phyloP scores from a whole-genome alignment of 805 yeast species.

The Metschnikowia peoriensis region DNA sequence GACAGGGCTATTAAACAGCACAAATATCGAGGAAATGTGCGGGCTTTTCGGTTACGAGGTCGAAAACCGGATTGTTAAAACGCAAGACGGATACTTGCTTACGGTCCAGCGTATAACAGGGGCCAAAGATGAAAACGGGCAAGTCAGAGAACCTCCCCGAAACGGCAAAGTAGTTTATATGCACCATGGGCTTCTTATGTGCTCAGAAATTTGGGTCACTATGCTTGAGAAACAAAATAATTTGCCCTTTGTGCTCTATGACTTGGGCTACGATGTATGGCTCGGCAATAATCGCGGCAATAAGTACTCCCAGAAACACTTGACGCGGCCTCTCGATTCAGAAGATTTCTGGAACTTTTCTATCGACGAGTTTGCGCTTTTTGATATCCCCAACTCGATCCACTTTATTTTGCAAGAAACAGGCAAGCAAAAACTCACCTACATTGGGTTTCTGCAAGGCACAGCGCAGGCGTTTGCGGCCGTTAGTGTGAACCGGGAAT shows the following conservation, averaged over 20 bases:
- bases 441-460: conserved; percentile 92
- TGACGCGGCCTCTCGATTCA: conserved; percentile 34
- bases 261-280: conserved; percentile 92
- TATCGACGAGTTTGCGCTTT: conserved; percentile 85
- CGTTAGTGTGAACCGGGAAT: conserved; percentile 58
- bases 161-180: conserved; percentile 62
- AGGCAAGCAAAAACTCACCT: conserved; percentile 44
- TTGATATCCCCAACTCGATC: conserved; percentile 83
- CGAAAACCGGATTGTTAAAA: conserved; percentile 75
- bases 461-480: conserved; percentile 92
- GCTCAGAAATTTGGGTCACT: conserved; percentile 71
- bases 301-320: conserved; percentile 84
- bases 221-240: conserved; percentile 39
- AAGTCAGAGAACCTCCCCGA: conserved; percentile 4
- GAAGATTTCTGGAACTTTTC: conserved; percentile 80
- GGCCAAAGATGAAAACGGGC: conserved; percentile 4
- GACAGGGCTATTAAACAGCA: conserved; percentile 44
- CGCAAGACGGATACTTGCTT: conserved; percentile 73
- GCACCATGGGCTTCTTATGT: conserved; percentile 91
- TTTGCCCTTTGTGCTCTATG: conserved; percentile 74
- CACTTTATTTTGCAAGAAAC: conserved; percentile 65
- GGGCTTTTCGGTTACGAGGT: conserved; percentile 62
- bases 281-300: conserved; percentile 91
- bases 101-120: conserved; percentile 68
- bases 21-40: conserved; percentile 64